Evolutionary conservation across 768 basidiomycete genomes (phyloP), one percentile per base, ranked within the genome.

Genomic region (Suillus plorans): DNA sequence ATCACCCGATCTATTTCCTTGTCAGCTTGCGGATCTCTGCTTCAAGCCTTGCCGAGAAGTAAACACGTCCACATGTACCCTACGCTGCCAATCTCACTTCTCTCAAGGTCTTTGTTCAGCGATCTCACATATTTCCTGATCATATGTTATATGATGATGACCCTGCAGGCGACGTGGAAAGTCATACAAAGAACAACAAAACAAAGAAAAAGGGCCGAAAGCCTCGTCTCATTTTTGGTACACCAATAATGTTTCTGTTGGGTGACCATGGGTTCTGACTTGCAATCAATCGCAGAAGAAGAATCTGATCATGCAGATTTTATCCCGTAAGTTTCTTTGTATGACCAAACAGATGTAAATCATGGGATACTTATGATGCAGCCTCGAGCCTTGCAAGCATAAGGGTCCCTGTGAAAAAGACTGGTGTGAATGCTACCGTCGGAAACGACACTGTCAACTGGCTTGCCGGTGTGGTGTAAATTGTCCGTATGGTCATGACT

Each of bases 41-140:
- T 76, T 80, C 13, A 82, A 78, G 64, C 77, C 79, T 12, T 88
- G 86, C 63, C 71, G 73, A 36, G 79, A 86, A 74, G 86, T 82
- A 66, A 42, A 68, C 44, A 61, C 18, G 59, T 42, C 20, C 18
- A 13, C 41, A 57, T n/a, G 34, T 53, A 25, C 22, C 37, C 8
- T 6, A 31, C 18, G 12, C 49, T 64, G 5, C 36, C 9, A 6
- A 22, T 16, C 6, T 39, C 62, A 60, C 41, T 25, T n/a, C 9
- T 18, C 45, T 28, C 0, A 39, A 70, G 73, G 53, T 69, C 10
- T 72, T 72, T 67, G 67, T 64, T 18, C 65, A 73, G 52, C 69
- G 70, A 41, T 50, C 68, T 10, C 66, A 67, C 42, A 34, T 72
- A 2, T 70, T 68, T 13, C 65, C 69, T 56, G 70, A 71, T 41